These are phyloP conservation scores for Albifimbria verrucaria DNA, from an alignment of 2,329 filamentous ascomycete genomes.

Conservation along the genomic window DNA sequence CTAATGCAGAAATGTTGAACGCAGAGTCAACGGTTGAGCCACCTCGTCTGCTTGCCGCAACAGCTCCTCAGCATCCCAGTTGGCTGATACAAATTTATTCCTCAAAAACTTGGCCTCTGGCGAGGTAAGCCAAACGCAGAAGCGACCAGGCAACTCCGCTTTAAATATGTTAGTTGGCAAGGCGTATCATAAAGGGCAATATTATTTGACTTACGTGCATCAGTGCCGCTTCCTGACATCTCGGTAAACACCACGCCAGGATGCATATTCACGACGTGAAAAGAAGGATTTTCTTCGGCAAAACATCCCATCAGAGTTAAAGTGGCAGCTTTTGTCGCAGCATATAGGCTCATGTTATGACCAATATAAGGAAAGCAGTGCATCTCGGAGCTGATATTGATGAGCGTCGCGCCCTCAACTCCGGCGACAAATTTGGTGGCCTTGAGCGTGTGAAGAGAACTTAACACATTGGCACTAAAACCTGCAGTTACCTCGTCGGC, in stretches of 20 bases:
- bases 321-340: slow-evolving; percentile 29
- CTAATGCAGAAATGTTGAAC: neutral
- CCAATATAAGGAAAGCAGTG: neutral
- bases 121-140: slow-evolving; percentile 15
- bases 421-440: neutral
- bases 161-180: neutral
- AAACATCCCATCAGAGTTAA: slow-evolving; percentile 33
- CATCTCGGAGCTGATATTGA: neutral
- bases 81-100: slow-evolving; percentile 26
- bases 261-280: slow-evolving; percentile 36
- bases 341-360: slow-evolving; percentile 19
- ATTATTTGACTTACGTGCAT: neutral
- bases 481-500: neutral
- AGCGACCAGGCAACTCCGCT: slow-evolving; percentile 16
- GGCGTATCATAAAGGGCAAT: neutral
- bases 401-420: neutral
- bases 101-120: slow-evolving; percentile 28
- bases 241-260: slow-evolving; percentile 38
- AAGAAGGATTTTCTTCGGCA: slow-evolving; percentile 28
- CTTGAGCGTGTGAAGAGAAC: neutral
- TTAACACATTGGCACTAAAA: neutral
- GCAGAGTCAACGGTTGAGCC: neutral
- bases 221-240: slow-evolving; percentile 12
- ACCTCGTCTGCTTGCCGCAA: slow-evolving; percentile 34
- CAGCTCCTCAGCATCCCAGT: slow-evolving; percentile 32